A percentile compares a stretch with the other conserved stretches of the same genome.
Evolutionary conservation across 176 grass and related monocot genomes (phyloP).

Genomic region (Themeda triandra): DNA sequence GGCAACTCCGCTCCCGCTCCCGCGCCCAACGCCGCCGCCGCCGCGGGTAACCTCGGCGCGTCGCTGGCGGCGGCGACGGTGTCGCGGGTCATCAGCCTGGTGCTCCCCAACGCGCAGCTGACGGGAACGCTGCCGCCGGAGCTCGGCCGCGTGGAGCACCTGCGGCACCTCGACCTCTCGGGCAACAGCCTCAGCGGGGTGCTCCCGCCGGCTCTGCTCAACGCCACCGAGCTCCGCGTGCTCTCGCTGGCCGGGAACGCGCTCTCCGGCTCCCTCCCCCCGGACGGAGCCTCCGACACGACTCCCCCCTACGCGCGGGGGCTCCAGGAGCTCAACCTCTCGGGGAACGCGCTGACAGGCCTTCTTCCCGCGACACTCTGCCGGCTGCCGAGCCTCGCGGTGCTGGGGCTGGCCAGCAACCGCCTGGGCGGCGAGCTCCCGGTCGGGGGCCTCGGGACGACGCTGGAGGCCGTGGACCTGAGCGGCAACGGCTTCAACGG

Average conservation of each 20-base stretch:
- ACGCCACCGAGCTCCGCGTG: slow-evolving; percentile 62
- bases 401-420: slow-evolving; percentile 62
- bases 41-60: neutral
- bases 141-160: slow-evolving; percentile 69
- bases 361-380: slow-evolving; percentile 44
- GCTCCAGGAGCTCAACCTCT: slow-evolving; percentile 79
- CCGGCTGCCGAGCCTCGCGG: slow-evolving; percentile 46
- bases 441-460: slow-evolving; percentile 28
- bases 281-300: neutral
- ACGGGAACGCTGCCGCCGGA: slow-evolving; percentile 43
- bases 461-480: slow-evolving; percentile 60
- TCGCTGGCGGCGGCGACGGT: slow-evolving; percentile 35
- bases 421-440: slow-evolving; percentile 59
- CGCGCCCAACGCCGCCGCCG: neutral
- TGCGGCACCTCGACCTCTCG: slow-evolving; percentile 88
- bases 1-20: neutral
- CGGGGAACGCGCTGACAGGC: slow-evolving; percentile 57
- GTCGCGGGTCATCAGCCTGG: slow-evolving; percentile 77
- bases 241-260: slow-evolving; percentile 64
- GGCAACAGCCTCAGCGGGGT: slow-evolving; percentile 58
- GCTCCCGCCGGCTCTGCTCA: slow-evolving; percentile 50
- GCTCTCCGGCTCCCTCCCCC: slow-evolving; percentile 56
- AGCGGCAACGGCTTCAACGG: slow-evolving; percentile 72
- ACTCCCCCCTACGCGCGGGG: neutral
- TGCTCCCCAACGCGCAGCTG: slow-evolving; percentile 63